These are phyloP conservation scores for Aspergillus sclerotioniger DNA, from an alignment of 495 filamentous ascomycete species.

Conservation along the genomic window DNA sequence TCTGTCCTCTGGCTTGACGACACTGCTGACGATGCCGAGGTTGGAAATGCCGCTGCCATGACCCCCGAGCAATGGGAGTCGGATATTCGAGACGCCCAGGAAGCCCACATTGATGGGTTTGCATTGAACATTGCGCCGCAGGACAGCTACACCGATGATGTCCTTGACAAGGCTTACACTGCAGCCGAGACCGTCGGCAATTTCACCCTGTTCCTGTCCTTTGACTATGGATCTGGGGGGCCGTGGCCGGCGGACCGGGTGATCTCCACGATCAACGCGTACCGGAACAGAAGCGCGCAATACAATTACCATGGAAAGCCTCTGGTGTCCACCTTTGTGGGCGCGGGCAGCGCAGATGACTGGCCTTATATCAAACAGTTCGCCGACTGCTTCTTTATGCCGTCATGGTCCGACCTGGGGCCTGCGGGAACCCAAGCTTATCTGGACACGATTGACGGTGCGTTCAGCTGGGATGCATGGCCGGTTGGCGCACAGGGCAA, in stretches of 20 bases:
- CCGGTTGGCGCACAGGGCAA: constrained; percentile 57
- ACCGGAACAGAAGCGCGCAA: constrained; percentile 50
- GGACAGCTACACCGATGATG: constrained; percentile 49
- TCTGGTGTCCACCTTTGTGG: constrained; percentile 74
- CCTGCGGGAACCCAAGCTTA: constrained; percentile 45
- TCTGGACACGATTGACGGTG: constrained; percentile 55
- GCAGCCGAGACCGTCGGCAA: constrained; percentile 49
- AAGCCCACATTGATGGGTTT: constrained; percentile 68
- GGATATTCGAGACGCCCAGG: constrained; percentile 60
- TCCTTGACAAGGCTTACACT: constrained; percentile 52
- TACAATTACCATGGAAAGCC: constrained; percentile 55
- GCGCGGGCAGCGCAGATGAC: constrained; percentile 52
- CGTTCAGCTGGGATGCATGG: constrained; percentile 75
- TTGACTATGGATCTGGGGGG: constrained; percentile 59
- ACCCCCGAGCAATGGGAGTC: constrained; percentile 51
- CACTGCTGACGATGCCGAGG: constrained; percentile 12
- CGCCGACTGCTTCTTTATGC: constrained; percentile 56
- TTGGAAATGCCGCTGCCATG: constrained; percentile 30
- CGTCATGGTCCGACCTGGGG: constrained; percentile 61
- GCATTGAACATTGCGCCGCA: constrained; percentile 63
- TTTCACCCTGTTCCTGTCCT: constrained; percentile 68
- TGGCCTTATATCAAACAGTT: constrained; percentile 56
- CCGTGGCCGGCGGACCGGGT: constrained; percentile 58
- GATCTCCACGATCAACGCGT: constrained; percentile 54
- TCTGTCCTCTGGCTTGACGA: no score